Evolutionary conservation across 345 rosid species (phyloP).

Genomic region (Eucalyptus marginata): DNA sequence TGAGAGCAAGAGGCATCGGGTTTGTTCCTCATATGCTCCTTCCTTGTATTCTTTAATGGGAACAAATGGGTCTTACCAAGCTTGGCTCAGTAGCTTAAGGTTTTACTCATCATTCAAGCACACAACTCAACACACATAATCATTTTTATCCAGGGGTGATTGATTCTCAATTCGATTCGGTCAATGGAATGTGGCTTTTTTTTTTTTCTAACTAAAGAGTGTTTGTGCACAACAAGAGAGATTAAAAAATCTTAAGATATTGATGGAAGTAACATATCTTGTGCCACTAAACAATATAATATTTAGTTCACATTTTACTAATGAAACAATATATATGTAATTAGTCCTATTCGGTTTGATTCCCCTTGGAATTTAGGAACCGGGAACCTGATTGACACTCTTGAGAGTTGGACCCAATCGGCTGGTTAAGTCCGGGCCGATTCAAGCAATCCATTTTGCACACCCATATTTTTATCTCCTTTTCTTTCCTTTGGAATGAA

Average conservation of each 20-base stretch:
- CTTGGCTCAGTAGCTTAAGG: neutral
- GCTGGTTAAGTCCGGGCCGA: fast-evolving
- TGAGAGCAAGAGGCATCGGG: neutral
- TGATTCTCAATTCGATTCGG: fast-evolving
- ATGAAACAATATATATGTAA: too few relatives aligned
- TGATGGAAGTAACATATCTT: too few relatives aligned
- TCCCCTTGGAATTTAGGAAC: too few relatives aligned
- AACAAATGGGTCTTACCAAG: neutral
- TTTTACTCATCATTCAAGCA: neutral
- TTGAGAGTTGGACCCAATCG: too few relatives aligned
- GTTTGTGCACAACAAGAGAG: fast-evolving
- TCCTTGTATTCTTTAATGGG: neutral
- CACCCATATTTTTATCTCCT: neutral
- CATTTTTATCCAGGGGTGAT: neutral
- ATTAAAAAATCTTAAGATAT: too few relatives aligned
- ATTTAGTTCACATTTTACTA: too few relatives aligned
- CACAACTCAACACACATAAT: neutral
- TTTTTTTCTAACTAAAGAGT: too few relatives aligned
- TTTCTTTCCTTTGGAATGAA: neutral
- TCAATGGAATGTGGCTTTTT: neutral
- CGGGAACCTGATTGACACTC: fast-evolving
- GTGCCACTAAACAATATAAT: too few relatives aligned
- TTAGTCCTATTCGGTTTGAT: fast-evolving
- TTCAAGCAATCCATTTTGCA: neutral
- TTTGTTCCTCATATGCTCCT: neutral